phyloP scores from a whole-genome alignment of 257 asterid species.

The Lithospermum erythrorhizon region DNA sequence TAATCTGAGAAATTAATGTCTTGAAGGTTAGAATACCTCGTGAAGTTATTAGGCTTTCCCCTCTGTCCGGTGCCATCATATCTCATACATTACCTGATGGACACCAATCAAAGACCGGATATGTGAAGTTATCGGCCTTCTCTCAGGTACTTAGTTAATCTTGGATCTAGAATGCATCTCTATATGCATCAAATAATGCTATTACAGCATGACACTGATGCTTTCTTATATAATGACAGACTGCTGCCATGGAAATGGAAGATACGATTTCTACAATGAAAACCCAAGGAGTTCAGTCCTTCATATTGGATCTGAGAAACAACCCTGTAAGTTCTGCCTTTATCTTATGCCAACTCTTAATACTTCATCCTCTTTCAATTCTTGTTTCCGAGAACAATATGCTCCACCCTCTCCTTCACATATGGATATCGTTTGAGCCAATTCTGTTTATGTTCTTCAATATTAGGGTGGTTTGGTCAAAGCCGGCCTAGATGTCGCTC shows the following conservation, averaged over 20 bases:
- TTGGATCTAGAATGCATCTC: background rate
- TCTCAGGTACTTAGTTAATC: slow-evolving; percentile 50
- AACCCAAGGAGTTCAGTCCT: slow-evolving; percentile 83
- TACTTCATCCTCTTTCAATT: background rate
- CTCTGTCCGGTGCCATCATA: slow-evolving; percentile 68
- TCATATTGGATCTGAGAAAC: slow-evolving; percentile 80
- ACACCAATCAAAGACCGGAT: slow-evolving; percentile 61
- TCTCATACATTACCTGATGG: slow-evolving; percentile 63
- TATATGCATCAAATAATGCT: background rate
- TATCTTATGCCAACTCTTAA: background rate
- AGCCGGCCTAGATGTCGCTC: slow-evolving; percentile 95
- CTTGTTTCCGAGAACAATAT: background rate
- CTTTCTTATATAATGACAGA: slow-evolving; percentile 26
- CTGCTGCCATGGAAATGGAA: slow-evolving; percentile 83
- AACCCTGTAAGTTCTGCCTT: slow-evolving; percentile 52
- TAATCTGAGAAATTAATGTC: background rate
- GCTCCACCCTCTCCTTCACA: too few species aligned
- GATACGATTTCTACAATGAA: slow-evolving; percentile 72
- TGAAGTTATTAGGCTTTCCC: slow-evolving; percentile 68
- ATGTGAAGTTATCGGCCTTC: slow-evolving; percentile 64
- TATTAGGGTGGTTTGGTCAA: slow-evolving; percentile 82
- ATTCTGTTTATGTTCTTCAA: slow-evolving; percentile 3
- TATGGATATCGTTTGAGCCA: background rate
- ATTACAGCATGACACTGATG: background rate
- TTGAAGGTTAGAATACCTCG: slow-evolving; percentile 72